These are phyloP conservation scores for Isochrysis galbana DNA, from an alignment of 78 protist genomes.

Conservation along the genomic window DNA sequence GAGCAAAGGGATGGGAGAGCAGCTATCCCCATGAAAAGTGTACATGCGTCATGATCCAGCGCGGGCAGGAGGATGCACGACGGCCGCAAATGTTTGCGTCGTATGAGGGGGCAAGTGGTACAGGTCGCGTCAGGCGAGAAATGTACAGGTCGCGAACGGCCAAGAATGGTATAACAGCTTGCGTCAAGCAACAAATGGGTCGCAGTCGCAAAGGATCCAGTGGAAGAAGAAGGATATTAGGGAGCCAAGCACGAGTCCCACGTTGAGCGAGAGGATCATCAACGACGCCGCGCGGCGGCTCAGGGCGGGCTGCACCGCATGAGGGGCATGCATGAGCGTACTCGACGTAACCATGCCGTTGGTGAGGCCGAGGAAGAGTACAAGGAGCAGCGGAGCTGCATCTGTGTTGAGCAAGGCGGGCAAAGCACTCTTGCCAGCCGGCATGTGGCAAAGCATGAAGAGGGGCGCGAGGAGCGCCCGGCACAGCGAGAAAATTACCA, in stretches of 20 bases:
- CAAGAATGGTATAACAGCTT: too few relatives aligned
- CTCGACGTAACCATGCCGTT: not conserved
- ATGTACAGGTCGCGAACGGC: too few relatives aligned
- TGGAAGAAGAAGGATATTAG: not conserved
- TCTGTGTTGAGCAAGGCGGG: not conserved
- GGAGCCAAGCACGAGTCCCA: not conserved
- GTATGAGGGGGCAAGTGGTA: too few relatives aligned
- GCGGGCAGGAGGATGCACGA: too few relatives aligned
- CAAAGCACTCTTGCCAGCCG: not conserved
- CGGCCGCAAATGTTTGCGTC: too few relatives aligned
- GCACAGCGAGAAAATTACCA: not conserved
- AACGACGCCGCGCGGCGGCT: not conserved
- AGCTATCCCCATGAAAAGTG: too few relatives aligned
- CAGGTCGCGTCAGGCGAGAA: too few relatives aligned
- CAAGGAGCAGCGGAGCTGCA: not conserved
- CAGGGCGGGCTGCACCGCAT: not conserved
- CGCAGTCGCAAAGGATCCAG: not conserved
- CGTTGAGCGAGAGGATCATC: not conserved
- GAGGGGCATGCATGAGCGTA: not conserved
- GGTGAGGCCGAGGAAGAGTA: not conserved
- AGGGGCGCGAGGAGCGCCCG: not conserved
- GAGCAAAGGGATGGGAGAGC: too few relatives aligned
- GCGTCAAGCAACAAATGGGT: not conserved
- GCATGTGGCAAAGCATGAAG: not conserved
- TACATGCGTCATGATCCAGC: too few relatives aligned